Percentiles rank a stretch among this genome's conserved stretches.
Evolutionary conservation across 2,329 filamentous ascomycete genomes (phyloP).

Genomic region (Claviceps maximensis): DNA sequence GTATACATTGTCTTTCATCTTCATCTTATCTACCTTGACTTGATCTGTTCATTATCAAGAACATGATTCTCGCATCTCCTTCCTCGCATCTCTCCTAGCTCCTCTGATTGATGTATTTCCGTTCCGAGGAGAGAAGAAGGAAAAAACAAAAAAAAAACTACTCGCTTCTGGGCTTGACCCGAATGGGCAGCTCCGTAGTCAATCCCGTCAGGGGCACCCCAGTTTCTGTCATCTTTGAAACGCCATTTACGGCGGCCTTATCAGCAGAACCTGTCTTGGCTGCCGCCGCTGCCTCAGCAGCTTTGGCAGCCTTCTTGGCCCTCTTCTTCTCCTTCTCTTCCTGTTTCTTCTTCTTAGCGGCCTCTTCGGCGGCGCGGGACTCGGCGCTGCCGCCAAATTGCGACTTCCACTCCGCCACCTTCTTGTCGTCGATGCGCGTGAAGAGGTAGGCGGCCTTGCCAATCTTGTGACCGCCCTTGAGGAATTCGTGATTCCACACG

Average conservation of each 20-base stretch:
- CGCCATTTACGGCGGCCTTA: background rate
- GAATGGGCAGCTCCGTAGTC: conserved; percentile 12
- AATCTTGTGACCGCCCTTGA: conserved; percentile 66
- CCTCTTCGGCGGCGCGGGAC: conserved; percentile 33
- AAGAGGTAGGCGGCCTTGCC: conserved; percentile 71
- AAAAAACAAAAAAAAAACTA: too few species aligned
- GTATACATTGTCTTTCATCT: background rate
- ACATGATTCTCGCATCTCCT: too few species aligned
- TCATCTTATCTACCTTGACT: background rate
- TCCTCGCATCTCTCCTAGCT: too few species aligned
- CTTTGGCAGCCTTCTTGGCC: conserved; percentile 22
- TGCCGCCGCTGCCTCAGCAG: conserved; percentile 15
- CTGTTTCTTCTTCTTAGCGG: conserved; percentile 36
- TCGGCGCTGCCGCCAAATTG: conserved; percentile 52
- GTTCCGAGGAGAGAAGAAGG: too few species aligned
- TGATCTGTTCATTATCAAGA: too few species aligned
- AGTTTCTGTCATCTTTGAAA: background rate
- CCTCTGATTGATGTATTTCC: too few species aligned
- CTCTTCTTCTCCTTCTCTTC: conserved; percentile 32
- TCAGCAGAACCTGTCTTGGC: conserved; percentile 8
- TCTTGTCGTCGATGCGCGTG: conserved; percentile 67
- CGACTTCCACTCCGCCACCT: conserved; percentile 71
- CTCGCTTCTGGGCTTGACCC: conserved; percentile 8
- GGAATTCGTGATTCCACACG: conserved; percentile 45
- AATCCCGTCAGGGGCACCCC: conserved; percentile 10